phyloP scores from a whole-genome alignment of 2,329 filamentous ascomycete species.

The Polytolypa hystricis region DNA sequence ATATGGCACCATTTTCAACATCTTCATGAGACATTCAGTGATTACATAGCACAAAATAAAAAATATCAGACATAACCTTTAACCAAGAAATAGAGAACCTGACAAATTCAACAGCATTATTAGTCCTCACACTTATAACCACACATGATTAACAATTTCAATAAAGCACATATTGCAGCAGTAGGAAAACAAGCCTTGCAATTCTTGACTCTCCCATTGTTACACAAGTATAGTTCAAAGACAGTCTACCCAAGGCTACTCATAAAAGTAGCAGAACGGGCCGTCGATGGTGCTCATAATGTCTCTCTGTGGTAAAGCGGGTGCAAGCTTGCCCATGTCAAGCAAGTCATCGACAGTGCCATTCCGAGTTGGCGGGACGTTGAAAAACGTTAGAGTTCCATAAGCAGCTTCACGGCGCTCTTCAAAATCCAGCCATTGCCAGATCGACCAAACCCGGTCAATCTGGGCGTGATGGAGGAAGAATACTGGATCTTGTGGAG shows the following conservation, averaged over 20 bases:
- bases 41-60: too few relatives aligned
- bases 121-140: too few relatives aligned
- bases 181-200: too few relatives aligned
- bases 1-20: too few relatives aligned
- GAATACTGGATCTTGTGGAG: slow-evolving; percentile 14
- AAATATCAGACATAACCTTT: too few relatives aligned
- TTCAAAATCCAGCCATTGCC: slow-evolving; percentile 13
- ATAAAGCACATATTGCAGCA: too few relatives aligned
- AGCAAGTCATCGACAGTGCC: slow-evolving; percentile 18
- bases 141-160: too few relatives aligned
- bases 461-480: slow-evolving; percentile 15
- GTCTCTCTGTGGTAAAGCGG: slow-evolving; percentile 11
- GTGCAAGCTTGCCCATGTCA: slow-evolving; percentile 13
- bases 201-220: background rate
- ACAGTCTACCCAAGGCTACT: slow-evolving; percentile 4
- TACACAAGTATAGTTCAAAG: background rate
- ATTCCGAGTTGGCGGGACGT: slow-evolving; percentile 14
- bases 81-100: too few relatives aligned
- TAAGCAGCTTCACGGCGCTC: slow-evolving; percentile 3
- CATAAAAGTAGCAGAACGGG: slow-evolving; percentile 19
- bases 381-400: slow-evolving; percentile 10
- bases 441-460: slow-evolving; percentile 16
- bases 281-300: slow-evolving; percentile 15
- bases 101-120: too few relatives aligned
- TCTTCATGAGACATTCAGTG: too few relatives aligned